Evolutionary conservation across 2,329 filamentous ascomycete genomes (phyloP).

Genomic region (Aspergillus costaricaensis): DNA sequence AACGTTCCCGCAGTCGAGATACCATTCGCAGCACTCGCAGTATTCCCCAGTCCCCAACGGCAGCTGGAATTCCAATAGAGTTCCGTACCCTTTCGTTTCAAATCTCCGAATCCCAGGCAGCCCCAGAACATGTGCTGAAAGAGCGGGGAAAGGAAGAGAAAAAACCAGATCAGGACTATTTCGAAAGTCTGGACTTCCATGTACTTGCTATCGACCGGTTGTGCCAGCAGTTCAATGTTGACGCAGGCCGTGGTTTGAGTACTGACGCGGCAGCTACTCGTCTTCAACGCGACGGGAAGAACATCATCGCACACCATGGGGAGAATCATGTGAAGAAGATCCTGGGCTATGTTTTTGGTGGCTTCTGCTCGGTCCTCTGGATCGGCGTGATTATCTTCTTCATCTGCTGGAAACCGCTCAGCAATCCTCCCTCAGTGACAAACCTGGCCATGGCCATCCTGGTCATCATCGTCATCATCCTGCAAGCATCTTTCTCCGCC

Average conservation of each 20-base stretch:
- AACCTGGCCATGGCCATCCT: constrained; percentile 75
- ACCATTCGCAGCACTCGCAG: constrained; percentile 10
- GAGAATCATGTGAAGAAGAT: constrained; percentile 62
- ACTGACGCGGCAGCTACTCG: constrained; percentile 58
- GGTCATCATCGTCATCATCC: constrained; percentile 68
- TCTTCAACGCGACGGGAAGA: constrained; percentile 65
- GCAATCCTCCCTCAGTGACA: constrained; percentile 67
- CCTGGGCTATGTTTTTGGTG: constrained; percentile 73
- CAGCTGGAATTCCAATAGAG: constrained; percentile 36
- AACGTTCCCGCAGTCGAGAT: constrained; percentile 17
- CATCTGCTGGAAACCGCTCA: constrained; percentile 74
- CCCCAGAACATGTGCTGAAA: constrained; percentile 29
- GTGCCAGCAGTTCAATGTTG: constrained; percentile 61
- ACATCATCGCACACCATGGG: constrained; percentile 66
- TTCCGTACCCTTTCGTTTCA: constrained; percentile 44
- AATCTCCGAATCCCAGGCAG: constrained; percentile 41
- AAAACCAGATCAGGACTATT: constrained; percentile 49
- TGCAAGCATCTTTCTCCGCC: constrained; percentile 69
- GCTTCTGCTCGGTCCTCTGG: constrained; percentile 74
- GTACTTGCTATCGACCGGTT: constrained; percentile 59
- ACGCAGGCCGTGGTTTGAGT: constrained; percentile 61
- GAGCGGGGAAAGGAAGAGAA: constrained; percentile 26
- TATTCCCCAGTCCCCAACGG: background rate
- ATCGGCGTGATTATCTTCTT: constrained; percentile 72
- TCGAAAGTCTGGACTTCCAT: constrained; percentile 69